Evolutionary conservation across 129 eudicot genomes (phyloP), one percentile per base, ranked within the genome.

Genomic region (Calendula officinalis): DNA sequence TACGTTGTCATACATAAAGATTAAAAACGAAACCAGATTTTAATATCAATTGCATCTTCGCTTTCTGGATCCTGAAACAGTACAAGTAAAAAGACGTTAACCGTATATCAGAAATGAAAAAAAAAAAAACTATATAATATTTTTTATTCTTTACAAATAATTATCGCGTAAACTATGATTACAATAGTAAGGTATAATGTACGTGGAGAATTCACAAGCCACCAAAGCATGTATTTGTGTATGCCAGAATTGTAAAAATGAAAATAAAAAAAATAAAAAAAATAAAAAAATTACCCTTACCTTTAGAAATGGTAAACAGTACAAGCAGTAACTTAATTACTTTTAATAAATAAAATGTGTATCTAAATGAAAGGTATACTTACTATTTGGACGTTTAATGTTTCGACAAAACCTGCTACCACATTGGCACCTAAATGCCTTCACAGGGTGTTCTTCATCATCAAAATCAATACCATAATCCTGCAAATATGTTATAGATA

Each of bases 381-480:
- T 80, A 87, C 95, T 82, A 46, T 77, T 78, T 47, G 85, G 53
- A 17, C 96, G 98, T 74, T 83, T 88, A 16, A 81, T 83, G 81
- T 85, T 92, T 50, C 92, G 86, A 75, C 99, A 92, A 43, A 74
- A 85, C 79, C 79, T 83, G 89, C 99, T 88, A 54, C 92, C 95
- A 67, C 99, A 92, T 10, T 72, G 85, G 74, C 99, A 92, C 55
- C 52, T 52, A 67, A 92, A 92, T 42, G 96, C 95, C 78, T 92
- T 92, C 38, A 92, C 87, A 6, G 91, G 96, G 71, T 83, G 95
- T 13, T 86, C 96, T 4, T 68, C 77, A 34, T 92, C 99, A 75
- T 92, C 99, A 74, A 92, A 92, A 69, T 88, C 96, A 75, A 88
- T 84, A 15, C 96, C 96, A 78, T 92, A 88, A 77, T 92, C 99